Evolutionary conservation across 169 alveolate species (phyloP), one percentile per base, ranked within the genome.

Genomic region (Theileria orientalis): DNA sequence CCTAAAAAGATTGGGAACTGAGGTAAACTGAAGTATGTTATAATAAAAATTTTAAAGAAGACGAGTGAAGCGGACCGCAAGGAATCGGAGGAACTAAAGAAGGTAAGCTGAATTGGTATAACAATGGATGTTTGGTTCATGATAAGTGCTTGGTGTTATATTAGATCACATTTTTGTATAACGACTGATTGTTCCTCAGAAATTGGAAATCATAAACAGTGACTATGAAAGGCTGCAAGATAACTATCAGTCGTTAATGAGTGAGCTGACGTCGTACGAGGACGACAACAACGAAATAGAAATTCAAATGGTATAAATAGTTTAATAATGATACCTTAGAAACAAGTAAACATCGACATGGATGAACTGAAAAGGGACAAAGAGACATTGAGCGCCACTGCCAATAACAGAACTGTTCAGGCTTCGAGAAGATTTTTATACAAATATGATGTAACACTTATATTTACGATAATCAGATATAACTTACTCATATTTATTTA

Each of bases 321-420:
- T 44, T 3, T 33, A 32, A 25, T 51, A 51, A 25, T 51, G 35
- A 25, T 6, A 51, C 30, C 25, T 63, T 63, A 63, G 72, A 27
- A 29, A 19, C 68, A 63, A 7, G 72, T 33, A 8, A 19, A 64
- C 47, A 23, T 27, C 30, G 87, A 79, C 25, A 41, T 79, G 35
- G 83, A 69, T 33, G 87, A 79, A 25, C 66, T 68, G 54, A 79
- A 32, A 66, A 70, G 83, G 14, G 87, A 79, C 54, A 62, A 71
- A 37, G 74, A 69, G 13, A 19, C 76, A 13, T 23, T 46, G 23
- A 37, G 21, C 5, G 5, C 77, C 19, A n/a, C n/a, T n/a, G 69
- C 40, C 29, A 37, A 29, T 25, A 13, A 51, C 19, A 30, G 21
- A 2, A 27, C 66, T 0, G 19, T 57, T 3, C 59, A 42, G 7